phyloP scores from a whole-genome alignment of 2,329 filamentous ascomycete species.

The Colletotrichum eremochloae region DNA sequence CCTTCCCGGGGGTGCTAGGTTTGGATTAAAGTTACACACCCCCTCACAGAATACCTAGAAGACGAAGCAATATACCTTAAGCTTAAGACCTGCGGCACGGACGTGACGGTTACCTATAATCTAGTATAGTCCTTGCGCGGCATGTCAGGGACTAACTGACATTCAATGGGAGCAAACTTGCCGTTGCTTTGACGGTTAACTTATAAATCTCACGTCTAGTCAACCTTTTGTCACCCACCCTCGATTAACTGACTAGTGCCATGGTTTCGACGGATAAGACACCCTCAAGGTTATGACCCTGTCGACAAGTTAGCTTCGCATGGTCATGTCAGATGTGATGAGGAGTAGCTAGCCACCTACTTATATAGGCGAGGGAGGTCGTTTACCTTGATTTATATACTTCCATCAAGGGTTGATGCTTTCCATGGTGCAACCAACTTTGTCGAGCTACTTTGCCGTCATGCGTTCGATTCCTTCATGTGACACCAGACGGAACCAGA shows the following conservation, averaged over 20 bases:
- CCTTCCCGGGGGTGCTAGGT: no score
- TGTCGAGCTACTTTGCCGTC: not conserved
- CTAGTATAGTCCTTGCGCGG: not conserved
- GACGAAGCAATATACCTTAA: not conserved
- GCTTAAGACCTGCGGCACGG: constrained; percentile 1
- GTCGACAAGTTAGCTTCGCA: not conserved
- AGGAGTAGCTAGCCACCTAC: no score
- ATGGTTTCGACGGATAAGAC: not conserved
- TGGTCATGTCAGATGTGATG: no score
- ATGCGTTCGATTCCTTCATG: no score
- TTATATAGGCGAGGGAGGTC: no score
- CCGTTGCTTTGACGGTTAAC: not conserved
- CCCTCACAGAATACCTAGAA: no score
- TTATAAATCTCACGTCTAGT: not conserved
- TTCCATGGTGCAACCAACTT: no score
- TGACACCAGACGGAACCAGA: not conserved
- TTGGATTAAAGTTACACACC: no score
- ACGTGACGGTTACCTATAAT: not conserved
- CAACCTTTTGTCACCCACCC: not conserved
- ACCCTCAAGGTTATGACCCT: not conserved
- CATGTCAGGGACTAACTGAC: constrained; percentile 1
- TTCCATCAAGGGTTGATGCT: no score
- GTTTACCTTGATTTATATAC: no score
- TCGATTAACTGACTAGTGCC: not conserved
- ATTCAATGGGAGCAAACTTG: not conserved